Evolutionary conservation across 257 asterid species (phyloP).

Genomic region (Fraxinus quadrangulata): DNA sequence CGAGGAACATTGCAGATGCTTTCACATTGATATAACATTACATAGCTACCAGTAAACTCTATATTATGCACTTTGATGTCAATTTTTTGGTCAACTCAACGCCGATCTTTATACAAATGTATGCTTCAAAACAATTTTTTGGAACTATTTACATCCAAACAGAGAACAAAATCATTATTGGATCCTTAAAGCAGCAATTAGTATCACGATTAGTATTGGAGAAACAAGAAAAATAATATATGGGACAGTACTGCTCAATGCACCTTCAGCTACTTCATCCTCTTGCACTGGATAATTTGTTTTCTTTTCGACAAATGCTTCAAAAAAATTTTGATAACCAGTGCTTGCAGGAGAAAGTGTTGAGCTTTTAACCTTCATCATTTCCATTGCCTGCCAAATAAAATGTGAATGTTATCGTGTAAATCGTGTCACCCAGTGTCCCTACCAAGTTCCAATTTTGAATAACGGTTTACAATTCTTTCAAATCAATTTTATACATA

Average conservation of each 20-base stretch:
- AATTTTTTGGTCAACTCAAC: neutral
- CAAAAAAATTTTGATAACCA: constrained; percentile 71
- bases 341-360: constrained; percentile 32
- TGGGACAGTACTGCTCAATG: constrained; percentile 51
- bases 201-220: constrained; percentile 60
- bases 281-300: constrained; percentile 42
- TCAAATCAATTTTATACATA: neutral
- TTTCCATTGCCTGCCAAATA: constrained; percentile 82
- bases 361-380: constrained; percentile 68
- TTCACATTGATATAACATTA: no score
- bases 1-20: neutral
- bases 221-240: constrained; percentile 64
- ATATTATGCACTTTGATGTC: neutral
- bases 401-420: neutral
- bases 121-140: constrained; percentile 2
- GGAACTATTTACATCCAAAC: constrained; percentile 21
- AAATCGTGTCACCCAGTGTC: neutral
- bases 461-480: neutral
- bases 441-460: neutral
- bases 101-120: neutral
- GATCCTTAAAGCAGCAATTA: constrained; percentile 44
- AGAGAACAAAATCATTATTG: neutral
- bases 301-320: constrained; percentile 68
- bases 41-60: neutral
- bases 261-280: constrained; percentile 50